Evolutionary conservation across 1,284 basidiomycete genomes (phyloP).

Genomic region (Anthracocystis panici-leucophaei): DNA sequence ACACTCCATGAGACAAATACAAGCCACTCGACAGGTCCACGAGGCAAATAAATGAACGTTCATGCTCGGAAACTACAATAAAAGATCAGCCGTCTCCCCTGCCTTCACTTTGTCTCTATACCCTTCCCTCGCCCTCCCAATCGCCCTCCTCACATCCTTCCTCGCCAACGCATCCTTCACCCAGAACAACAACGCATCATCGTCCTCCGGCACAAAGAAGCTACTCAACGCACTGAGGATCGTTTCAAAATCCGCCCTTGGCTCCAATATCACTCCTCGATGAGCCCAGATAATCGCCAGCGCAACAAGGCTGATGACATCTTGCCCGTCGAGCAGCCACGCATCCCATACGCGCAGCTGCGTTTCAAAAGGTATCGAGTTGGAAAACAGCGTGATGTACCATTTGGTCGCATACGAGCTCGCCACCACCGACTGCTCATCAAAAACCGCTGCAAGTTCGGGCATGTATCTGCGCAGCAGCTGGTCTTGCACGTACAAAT

Average conservation of each 20-base stretch:
- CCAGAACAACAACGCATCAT: constrained; percentile 64
- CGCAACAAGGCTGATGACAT: constrained; percentile 86
- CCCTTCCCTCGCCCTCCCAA: constrained; percentile 30
- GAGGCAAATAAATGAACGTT: not conserved
- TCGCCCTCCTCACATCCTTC: constrained; percentile 27
- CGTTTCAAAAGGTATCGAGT: constrained; percentile 94
- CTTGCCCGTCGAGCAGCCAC: constrained; percentile 88
- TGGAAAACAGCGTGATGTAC: constrained; percentile 94
- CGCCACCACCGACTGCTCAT: constrained; percentile 82
- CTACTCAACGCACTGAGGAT: constrained; percentile 55
- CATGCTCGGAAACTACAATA: constrained; percentile 15
- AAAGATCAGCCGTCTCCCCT: constrained; percentile 21
- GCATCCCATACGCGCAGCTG: constrained; percentile 95
- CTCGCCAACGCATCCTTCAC: constrained; percentile 41
- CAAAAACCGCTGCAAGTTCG: constrained; percentile 83
- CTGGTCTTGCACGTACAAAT: constrained; percentile 92
- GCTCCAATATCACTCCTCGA: constrained; percentile 53
- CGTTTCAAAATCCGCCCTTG: constrained; percentile 50
- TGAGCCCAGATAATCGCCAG: constrained; percentile 91
- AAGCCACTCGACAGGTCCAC: not conserved
- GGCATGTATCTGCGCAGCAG: constrained; percentile 88
- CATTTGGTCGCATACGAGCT: constrained; percentile 97
- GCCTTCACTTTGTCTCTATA: constrained; percentile 21
- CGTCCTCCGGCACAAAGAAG: constrained; percentile 61
- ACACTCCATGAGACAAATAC: not conserved